A percentile compares a stretch with the other conserved stretches of the same genome.
These are phyloP conservation scores for Wickerhamomyces bisporus DNA, from an alignment of 805 yeast species.

Conservation along the genomic window DNA sequence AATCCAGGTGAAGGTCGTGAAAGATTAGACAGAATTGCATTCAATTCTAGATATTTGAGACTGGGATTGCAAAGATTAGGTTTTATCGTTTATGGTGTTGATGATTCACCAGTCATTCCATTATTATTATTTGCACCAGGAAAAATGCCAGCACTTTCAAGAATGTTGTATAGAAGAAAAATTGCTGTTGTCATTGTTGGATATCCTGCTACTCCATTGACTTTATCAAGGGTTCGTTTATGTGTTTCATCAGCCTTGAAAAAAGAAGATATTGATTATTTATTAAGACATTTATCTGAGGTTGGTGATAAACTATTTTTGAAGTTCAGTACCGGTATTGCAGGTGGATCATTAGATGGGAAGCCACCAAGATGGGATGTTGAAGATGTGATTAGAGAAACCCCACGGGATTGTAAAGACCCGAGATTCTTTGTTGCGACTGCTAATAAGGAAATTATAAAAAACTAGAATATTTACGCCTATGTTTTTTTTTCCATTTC, in stretches of 20 bases:
- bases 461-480: too few relatives aligned
- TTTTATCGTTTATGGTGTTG: constrained; percentile 89
- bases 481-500: too few relatives aligned
- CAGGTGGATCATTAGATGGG: constrained; percentile 59
- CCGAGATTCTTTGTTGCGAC: constrained; percentile 30
- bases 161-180: constrained; percentile 70
- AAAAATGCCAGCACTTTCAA: constrained; percentile 88
- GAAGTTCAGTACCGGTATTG: constrained; percentile 73
- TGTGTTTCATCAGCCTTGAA: constrained; percentile 91
- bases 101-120: constrained; percentile 96
- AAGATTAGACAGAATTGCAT: constrained; percentile 88
- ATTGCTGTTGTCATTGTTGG: constrained; percentile 96
- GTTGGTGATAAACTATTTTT: constrained; percentile 73
- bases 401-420: constrained; percentile 58
- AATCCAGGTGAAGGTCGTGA: constrained; percentile 92
- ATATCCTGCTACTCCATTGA: constrained; percentile 94
- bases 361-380: constrained; percentile 71
- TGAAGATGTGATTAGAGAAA: constrained; percentile 68
- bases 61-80: constrained; percentile 89
- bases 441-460: constrained; percentile 4
- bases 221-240: constrained; percentile 84
- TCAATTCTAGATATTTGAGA: constrained; percentile 90
- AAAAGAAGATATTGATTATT: constrained; percentile 85
- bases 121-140: constrained; percentile 82
- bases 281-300: constrained; percentile 64